Evolutionary conservation across 2,329 filamentous ascomycete genomes (phyloP), one percentile per base, ranked within the genome.

Genomic region (Geosmithia morbida): DNA sequence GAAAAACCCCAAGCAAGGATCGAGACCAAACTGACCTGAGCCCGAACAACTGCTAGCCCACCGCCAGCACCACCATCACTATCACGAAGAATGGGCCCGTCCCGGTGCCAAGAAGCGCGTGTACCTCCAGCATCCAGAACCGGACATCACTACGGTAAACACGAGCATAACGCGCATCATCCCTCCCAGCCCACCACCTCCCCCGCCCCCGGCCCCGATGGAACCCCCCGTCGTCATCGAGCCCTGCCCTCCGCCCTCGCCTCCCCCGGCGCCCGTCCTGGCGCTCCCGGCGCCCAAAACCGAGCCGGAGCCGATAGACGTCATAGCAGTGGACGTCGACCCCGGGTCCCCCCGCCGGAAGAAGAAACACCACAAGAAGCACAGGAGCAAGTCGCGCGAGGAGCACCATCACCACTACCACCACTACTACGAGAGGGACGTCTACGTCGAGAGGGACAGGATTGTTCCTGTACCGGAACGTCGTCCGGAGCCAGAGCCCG

Each of bases 401-500:
- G 8, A 43, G 11, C 22, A 20, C 22, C 41, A 29, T 22, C 37
- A 46, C 30, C 22, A 40, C 17, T 13, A 46, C 33, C 22, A 17
- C 22, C 41, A 29, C 40, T 20, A 46, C 18, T 41, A 41, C 37
- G 66, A 72, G 43, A 61, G 61, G 33, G 72, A 77, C 56, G 63
- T 74, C 45, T 65, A 71, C 55, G 66, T 77, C 50, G 72, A 77
- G 60, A 66, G 72, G 22, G 74, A 77, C 55, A 63, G 65, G 46
- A 53, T 70, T 44, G 61, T 74, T 16, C 70, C 68, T 37, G 57
- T 68, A 7, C 62, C 62, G 10, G 10, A 37, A 3, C 5, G 11
- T 11, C 7, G 11, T 3, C 41, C 41, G 7, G 5, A 10, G n/a
- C 40, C 43, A 3, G 56, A 63, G 42, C 66, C 62, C 7, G 50